Evolutionary conservation across 2,329 filamentous ascomycete genomes (phyloP).

Genomic region (Colletotrichum eleusines): DNA sequence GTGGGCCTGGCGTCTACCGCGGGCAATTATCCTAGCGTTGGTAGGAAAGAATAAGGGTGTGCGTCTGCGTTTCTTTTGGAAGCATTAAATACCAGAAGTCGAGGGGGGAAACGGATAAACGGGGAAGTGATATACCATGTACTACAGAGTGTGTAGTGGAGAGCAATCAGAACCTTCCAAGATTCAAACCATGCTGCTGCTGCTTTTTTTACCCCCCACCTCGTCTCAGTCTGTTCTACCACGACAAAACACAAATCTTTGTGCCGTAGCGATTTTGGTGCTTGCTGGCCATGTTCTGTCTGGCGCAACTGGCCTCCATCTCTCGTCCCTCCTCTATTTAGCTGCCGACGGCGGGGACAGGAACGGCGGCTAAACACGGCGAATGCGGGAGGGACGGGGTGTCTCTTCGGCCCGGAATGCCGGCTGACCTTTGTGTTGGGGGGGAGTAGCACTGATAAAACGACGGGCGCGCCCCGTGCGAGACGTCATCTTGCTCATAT

Average conservation of each 20-base stretch:
- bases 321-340: not conserved
- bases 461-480: not conserved
- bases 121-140: conserved; percentile 36
- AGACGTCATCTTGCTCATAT: not conserved
- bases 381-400: conserved; percentile 10
- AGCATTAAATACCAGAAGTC: conserved; percentile 39
- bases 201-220: no score
- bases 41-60: not conserved
- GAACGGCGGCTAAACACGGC: not conserved
- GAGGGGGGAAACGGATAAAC: not conserved
- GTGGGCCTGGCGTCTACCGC: conserved; percentile 41
- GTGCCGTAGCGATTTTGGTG: no score
- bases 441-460: not conserved
- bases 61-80: conserved; percentile 7
- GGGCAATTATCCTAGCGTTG: conserved; percentile 12
- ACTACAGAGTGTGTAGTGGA: conserved; percentile 13
- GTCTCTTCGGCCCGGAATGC: conserved; percentile 29
- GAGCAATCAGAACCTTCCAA: conserved; percentile 28
- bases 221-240: no score
- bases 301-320: not conserved
- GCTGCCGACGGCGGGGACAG: not conserved
- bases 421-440: not conserved
- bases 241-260: no score
- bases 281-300: not conserved
- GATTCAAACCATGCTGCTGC: not conserved